Base-by-base conservation (phyloP, 208 protist species). In the Angomonas deanei region DNA sequence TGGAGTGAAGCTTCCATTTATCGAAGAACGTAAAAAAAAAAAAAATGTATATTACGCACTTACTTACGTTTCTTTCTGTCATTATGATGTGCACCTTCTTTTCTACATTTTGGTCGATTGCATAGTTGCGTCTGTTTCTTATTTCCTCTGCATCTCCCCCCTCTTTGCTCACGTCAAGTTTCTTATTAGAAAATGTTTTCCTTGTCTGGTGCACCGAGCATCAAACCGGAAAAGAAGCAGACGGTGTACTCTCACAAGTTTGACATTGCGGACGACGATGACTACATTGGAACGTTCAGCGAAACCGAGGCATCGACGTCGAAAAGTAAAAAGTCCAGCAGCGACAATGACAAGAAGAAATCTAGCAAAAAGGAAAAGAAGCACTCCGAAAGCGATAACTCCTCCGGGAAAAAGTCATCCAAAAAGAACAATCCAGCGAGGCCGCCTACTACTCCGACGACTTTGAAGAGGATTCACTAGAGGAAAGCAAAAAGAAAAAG, bases 191-290 rank as follows among this genome's bases (percentile, higher is more conserved):
- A n/a, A n/a, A 73, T 86, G 80, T 76, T 64, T 15, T 86, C 80
- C 8, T 34, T 86, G 13, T 66, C 70, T 21, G 80, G 73, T 68
- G 83, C 83, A 32, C 87, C 83, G 11, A 89, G 74, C 33, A 70
- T 91, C 13, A 59, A 72, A 8, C 27, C 61, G 4, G 65, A 59
- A 3, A 58, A 55, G 24, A 34, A 59, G 17, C 75, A 74, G 49
- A 58, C 82, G 48, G 65, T 60, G 11, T 71, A 70, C 24, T 71
- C 70, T 32, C 66, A 66, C 42, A 60, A 24, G 2, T 53, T 52
- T 1, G 53, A 78, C 70, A 21, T 76, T 0, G 69, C 73, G 38
- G 67, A 90, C 56, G 77, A 84, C 17, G 80, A 91, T 46, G 74
- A 86, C 42, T 77, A 78, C 57, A 82, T 80, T 23, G 68, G 63